Evolutionary conservation across 371 early-diverging fungal species (phyloP).

Genomic region (Rhizopus sp.): DNA sequence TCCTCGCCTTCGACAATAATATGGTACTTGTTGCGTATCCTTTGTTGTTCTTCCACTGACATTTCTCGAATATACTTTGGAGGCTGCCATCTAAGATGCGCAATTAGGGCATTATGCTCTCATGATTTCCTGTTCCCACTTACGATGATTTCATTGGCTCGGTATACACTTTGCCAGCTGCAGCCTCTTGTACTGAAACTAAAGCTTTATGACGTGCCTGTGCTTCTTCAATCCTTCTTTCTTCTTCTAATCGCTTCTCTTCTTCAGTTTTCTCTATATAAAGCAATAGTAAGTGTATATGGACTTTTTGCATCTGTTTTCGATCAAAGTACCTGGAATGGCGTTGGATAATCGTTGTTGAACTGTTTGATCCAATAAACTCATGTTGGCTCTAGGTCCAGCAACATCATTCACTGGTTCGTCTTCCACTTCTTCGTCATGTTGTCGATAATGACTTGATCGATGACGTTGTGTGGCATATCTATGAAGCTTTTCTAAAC

Average conservation of each 20-base stretch:
- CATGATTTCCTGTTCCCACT: not conserved
- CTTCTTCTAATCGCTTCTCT: conserved; percentile 83
- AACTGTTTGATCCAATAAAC: conserved; percentile 86
- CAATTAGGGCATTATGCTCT: not conserved
- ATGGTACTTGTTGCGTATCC: conserved; percentile 65
- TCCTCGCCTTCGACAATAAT: conserved; percentile 77
- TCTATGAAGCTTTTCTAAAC: conserved; percentile 59
- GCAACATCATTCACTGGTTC: conserved; percentile 39
- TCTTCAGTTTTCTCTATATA: conserved; percentile 55
- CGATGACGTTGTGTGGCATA: conserved; percentile 43
- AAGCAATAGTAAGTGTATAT: not conserved
- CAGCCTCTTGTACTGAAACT: conserved; percentile 85
- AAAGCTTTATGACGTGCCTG: conserved; percentile 79
- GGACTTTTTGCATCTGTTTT: not conserved
- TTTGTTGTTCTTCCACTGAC: conserved; percentile 53
- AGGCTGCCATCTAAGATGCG: conserved; percentile 70
- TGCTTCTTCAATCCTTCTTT: conserved; percentile 80
- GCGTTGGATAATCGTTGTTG: conserved; percentile 67
- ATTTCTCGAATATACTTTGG: conserved; percentile 68
- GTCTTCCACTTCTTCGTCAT: conserved; percentile 33
- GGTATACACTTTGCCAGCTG: conserved; percentile 83
- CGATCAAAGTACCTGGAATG: conserved; percentile 38
- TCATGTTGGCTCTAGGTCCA: conserved; percentile 68
- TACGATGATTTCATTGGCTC: conserved; percentile 83
- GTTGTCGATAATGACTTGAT: conserved; percentile 27